Evolutionary conservation across 73 alveolate species (phyloP), one percentile per base, ranked within the genome.

Genomic region (Paramecium sexaurelia): DNA sequence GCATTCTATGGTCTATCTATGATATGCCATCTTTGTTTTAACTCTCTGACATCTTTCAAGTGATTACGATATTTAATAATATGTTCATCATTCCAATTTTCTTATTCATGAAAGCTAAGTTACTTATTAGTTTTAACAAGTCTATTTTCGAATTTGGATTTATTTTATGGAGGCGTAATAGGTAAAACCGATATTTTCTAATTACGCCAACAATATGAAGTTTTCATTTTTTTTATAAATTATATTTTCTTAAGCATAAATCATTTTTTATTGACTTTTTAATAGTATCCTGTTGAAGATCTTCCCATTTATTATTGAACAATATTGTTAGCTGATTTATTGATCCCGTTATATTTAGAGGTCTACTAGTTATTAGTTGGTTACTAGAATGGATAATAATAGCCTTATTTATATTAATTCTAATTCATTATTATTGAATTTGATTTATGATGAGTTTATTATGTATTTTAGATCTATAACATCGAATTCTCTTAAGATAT

Each of bases 371-470:
- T 71, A 37, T 71, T 78, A 78, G 40, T 26, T 9, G 73, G 35
- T 78, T 78, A 40, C 17, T 78, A 17, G 20, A 78, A 78, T 78
- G 90, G 90, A 43, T 78, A 78, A 78, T 78, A 78, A 78, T 78
- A 78, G 2, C 90, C 90, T 45, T 78, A 6, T 45, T 78, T 78
- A 33, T 26, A 29, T 45, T 78, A 24, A 22, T 71, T 35, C 2
- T 33, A 27, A 73, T 73, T 73, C 15, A n/a, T 20, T 5, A 41
- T 26, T 39, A 78, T 78, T 11, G 90, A 78, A n/a, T 32, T 29
- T 19, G 90, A 78, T 78, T 78, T 78, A 45, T 78, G 90, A 78
- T 78, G 90, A 6, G 90, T 78, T 78, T 78, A 78, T 78, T 78
- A 43, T 17, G 73, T 78, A 17, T 32, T 0, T 45, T 39, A 43